A percentile compares a stretch with the other conserved stretches of the same genome.
Evolutionary conservation across 2,329 filamentous ascomycete species (phyloP).

Genomic region (Cladobotryum mycophilum): DNA sequence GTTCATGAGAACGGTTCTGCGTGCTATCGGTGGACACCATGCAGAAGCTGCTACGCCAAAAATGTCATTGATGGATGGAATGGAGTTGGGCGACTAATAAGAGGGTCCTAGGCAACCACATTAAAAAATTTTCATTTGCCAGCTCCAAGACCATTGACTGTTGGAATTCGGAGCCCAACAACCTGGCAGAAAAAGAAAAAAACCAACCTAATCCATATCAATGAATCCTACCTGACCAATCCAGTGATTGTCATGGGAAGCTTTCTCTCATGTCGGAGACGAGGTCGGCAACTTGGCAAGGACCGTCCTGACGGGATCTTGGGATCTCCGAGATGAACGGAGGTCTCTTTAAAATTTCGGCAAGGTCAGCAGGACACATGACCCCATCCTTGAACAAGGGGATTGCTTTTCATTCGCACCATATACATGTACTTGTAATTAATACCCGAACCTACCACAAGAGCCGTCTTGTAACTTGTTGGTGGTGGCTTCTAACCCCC

Average conservation of each 20-base stretch:
- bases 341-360: not conserved
- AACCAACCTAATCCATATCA: not conserved
- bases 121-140: constrained; percentile 10
- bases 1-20: too few species aligned
- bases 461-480: not conserved
- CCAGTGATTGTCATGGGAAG: too few species aligned
- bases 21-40: not conserved
- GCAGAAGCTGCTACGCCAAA: constrained; percentile 6
- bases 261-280: not conserved
- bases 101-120: constrained; percentile 8
- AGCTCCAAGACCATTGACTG: not conserved
- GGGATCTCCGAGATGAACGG: not conserved
- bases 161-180: not conserved
- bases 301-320: not conserved
- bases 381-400: too few species aligned
- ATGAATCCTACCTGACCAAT: too few species aligned
- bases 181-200: not conserved
- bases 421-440: not conserved
- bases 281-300: not conserved
- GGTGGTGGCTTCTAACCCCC: not conserved
- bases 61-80: constrained; percentile 5
- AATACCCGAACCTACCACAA: not conserved
- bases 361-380: constrained; percentile 4
- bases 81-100: constrained; percentile 5
- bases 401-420: too few species aligned